Conservation (phyloP, 805 yeast species). For the Ogataea trehaloabstinens region DNA sequence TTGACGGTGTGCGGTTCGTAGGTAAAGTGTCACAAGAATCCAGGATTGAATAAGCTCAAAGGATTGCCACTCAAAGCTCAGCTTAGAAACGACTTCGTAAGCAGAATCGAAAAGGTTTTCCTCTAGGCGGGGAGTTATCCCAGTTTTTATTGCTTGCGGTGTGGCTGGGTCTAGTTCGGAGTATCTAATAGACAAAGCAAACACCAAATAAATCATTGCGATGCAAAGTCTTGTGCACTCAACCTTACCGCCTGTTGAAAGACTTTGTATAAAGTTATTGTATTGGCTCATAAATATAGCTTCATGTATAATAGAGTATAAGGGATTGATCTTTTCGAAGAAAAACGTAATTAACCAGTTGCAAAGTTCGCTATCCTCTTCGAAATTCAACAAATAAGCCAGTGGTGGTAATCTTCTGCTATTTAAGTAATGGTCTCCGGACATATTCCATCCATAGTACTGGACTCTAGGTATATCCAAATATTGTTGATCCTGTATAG, state of each 20-base stretch:
- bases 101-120: constrained; percentile 42
- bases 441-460: constrained; percentile 9
- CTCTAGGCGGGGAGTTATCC: constrained; percentile 28
- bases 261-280: background rate
- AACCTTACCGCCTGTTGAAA: background rate
- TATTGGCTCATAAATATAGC: constrained; percentile 1
- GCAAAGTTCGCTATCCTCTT: background rate
- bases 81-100: constrained; percentile 35
- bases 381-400: background rate
- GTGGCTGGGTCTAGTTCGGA: constrained; percentile 35
- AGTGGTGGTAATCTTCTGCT: background rate
- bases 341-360: constrained; percentile 3
- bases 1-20: constrained; percentile 36
- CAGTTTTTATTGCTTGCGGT: constrained; percentile 1
- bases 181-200: constrained; percentile 51
- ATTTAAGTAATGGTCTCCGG: constrained; percentile 5
- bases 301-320: constrained; percentile 6
- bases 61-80: constrained; percentile 52
- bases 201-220: constrained; percentile 48
- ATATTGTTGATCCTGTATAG: background rate
- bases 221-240: constrained; percentile 44
- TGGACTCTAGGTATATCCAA: constrained; percentile 4
- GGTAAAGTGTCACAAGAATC: constrained; percentile 43
- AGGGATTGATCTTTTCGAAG: constrained; percentile 4
- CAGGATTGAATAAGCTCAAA: constrained; percentile 50